Percentiles rank a stretch among this genome's conserved stretches.
Conservation (phyloP, 208 protist genomes). For the Strigomonas oncopelti region DNA sequence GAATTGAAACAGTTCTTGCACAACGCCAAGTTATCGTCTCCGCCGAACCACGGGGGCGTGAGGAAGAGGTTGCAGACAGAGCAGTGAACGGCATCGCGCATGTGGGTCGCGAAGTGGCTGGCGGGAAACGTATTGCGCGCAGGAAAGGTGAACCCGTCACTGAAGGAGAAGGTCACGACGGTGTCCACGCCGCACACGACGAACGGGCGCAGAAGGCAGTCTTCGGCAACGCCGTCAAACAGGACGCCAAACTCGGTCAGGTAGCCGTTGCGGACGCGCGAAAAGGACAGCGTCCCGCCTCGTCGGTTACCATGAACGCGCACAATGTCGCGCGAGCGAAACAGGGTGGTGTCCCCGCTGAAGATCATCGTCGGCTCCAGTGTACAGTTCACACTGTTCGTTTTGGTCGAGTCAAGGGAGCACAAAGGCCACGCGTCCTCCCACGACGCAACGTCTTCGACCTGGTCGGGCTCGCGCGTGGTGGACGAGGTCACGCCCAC, state of each 20-base stretch:
- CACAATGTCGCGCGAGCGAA: conserved; percentile 65
- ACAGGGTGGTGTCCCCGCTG: conserved; percentile 59
- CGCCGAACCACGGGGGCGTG: conserved; percentile 55
- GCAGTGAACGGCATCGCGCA: conserved; percentile 20
- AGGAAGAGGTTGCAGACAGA: conserved; percentile 33
- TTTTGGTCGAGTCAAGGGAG: conserved; percentile 56
- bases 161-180: conserved; percentile 78
- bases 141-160: conserved; percentile 64
- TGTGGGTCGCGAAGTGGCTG: conserved; percentile 34
- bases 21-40: conserved; percentile 55
- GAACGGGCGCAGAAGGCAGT: conserved; percentile 48
- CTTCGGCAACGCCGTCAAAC: conserved; percentile 62
- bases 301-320: conserved; percentile 58
- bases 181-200: conserved; percentile 69
- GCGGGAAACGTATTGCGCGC: conserved; percentile 61
- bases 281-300: conserved; percentile 67
- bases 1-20: conserved; percentile 77
- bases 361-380: conserved; percentile 81
- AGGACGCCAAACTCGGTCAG: conserved; percentile 75
- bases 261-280: conserved; percentile 55
- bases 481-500: conserved; percentile 75
- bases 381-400: conserved; percentile 84
- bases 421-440: conserved; percentile 81
- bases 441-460: conserved; percentile 59
- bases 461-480: conserved; percentile 32